Percentiles rank a stretch among this genome's conserved stretches.
Conservation (phyloP, 805 yeast species). For the Torulaspora indica region DNA sequence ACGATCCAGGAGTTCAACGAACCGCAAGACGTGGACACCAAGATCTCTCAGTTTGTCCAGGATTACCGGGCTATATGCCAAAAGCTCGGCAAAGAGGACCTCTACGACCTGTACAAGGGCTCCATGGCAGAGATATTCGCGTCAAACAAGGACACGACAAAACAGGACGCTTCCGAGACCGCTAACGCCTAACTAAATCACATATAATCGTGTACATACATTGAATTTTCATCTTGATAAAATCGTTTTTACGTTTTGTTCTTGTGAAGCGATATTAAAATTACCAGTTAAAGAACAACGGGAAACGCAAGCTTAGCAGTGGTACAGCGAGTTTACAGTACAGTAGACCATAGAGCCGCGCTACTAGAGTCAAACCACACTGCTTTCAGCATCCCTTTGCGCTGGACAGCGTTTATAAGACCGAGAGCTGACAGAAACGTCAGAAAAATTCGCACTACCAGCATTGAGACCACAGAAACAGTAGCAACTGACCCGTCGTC, state of each 20-base stretch:
- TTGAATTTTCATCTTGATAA: background rate
- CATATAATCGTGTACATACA: slow-evolving; percentile 4
- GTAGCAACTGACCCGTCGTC: no score
- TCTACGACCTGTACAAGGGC: slow-evolving; percentile 15
- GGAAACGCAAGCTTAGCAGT: background rate
- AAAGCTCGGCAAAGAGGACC: slow-evolving; percentile 12
- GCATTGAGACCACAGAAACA: no score
- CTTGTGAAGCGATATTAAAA: background rate
- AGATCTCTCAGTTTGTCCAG: slow-evolving; percentile 13
- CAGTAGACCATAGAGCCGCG: no score
- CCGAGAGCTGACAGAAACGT: no score
- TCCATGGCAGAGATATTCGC: slow-evolving; percentile 7
- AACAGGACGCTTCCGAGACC: background rate
- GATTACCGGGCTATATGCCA: slow-evolving; percentile 11
- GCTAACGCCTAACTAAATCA: background rate
- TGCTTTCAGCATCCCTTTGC: no score
- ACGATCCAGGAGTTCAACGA: slow-evolving; percentile 20
- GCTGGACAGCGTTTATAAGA: no score
- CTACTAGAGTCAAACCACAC: no score
- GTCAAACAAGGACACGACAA: background rate
- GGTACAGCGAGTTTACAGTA: background rate
- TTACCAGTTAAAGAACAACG: background rate
- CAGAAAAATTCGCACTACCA: no score
- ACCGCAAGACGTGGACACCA: slow-evolving; percentile 5
- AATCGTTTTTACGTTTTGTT: background rate